These are phyloP conservation scores for Penicillium hordei DNA, from an alignment of 2,329 filamentous ascomycete species.

Conservation along the genomic window DNA sequence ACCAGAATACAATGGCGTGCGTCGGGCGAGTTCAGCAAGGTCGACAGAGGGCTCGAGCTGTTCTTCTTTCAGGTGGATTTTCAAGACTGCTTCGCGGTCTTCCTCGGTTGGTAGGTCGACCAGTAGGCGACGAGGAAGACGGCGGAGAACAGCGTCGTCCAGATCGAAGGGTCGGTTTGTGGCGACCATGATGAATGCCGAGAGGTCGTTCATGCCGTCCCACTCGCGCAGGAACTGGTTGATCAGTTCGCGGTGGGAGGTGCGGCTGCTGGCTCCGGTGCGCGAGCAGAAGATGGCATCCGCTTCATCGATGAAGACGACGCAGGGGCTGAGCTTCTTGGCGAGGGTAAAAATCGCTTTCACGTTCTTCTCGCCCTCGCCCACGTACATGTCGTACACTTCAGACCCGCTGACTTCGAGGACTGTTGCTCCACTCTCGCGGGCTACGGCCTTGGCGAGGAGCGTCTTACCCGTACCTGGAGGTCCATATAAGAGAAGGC, in stretches of 20 bases:
- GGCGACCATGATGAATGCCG: constrained; percentile 96
- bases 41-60: constrained; percentile 43
- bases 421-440: constrained; percentile 65
- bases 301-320: constrained; percentile 96
- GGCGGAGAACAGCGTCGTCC: constrained; percentile 60
- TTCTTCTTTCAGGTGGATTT: constrained; percentile 52
- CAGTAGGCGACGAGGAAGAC: constrained; percentile 50
- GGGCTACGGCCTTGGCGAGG: constrained; percentile 64
- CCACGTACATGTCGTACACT: constrained; percentile 95
- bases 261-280: constrained; percentile 60
- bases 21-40: constrained; percentile 44
- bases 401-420: constrained; percentile 87
- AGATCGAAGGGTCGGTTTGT: constrained; percentile 95
- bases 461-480: constrained; percentile 67
- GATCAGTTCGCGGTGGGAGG: constrained; percentile 81
- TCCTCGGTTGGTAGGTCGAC: constrained; percentile 50
- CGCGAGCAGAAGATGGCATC: constrained; percentile 87
- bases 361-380: constrained; percentile 94
- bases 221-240: constrained; percentile 97
- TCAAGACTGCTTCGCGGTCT: constrained; percentile 49
- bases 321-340: constrained; percentile 84
- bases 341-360: constrained; percentile 87
- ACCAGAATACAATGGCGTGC: constrained; percentile 52
- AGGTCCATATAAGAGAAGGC: constrained; percentile 82
- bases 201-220: constrained; percentile 83